These are phyloP conservation scores for Cercospora berteroae DNA, from an alignment of 2,329 filamentous ascomycete species.

Conservation along the genomic window DNA sequence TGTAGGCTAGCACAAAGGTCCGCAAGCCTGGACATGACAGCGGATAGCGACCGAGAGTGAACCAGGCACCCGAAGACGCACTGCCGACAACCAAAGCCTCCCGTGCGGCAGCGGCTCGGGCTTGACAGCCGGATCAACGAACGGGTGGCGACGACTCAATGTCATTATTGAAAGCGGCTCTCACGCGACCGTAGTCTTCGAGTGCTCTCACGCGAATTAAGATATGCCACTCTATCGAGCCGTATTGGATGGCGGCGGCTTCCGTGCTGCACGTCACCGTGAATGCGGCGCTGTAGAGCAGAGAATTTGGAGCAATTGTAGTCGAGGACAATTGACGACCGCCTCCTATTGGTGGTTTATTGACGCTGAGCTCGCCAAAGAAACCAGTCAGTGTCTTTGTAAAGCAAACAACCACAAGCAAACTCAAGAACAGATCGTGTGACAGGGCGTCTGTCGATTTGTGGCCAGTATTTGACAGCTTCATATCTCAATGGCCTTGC, in stretches of 20 bases:
- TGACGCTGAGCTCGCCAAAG: neutral
- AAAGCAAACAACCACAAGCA: conserved; percentile 20
- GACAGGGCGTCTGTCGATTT: neutral
- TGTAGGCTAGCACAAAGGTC: neutral
- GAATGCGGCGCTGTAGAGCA: neutral
- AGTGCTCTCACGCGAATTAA: neutral
- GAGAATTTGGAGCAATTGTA: neutral
- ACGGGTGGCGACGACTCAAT: neutral
- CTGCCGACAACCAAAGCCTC: neutral
- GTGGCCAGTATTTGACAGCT: conserved; percentile 1
- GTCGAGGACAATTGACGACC: neutral
- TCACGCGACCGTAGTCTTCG: neutral
- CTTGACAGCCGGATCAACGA: neutral
- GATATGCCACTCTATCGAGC: neutral
- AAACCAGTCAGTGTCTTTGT: conserved; percentile 10
- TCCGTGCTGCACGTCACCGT: neutral
- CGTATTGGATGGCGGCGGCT: neutral
- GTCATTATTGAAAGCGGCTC: neutral
- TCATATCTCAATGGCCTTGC: neutral
- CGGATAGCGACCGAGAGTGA: neutral
- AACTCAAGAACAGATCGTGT: conserved; percentile 7
- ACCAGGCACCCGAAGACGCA: neutral
- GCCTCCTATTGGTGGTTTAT: neutral
- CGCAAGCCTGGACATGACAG: conserved; percentile 1
- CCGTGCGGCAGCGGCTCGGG: neutral